These are phyloP conservation scores for Vanrija sp. DNA, from an alignment of 1,284 basidiomycete genomes.

Conservation along the genomic window DNA sequence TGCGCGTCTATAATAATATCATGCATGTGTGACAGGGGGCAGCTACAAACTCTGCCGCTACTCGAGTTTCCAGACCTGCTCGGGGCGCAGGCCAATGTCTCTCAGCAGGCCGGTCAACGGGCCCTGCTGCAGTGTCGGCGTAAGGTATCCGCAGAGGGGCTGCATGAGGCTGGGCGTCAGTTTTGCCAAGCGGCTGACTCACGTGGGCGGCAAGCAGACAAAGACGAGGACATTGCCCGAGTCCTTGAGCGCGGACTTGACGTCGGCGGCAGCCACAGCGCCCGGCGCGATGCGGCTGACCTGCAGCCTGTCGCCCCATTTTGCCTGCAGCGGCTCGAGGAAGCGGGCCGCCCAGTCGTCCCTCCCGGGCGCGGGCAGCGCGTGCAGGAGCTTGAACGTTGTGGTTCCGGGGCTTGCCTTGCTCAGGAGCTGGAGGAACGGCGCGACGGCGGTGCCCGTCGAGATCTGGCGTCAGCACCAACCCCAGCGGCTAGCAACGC, in stretches of 20 bases:
- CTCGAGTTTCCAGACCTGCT: constrained; percentile 43
- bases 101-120: constrained; percentile 33
- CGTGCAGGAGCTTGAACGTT: constrained; percentile 30
- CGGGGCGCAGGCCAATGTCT: constrained; percentile 32
- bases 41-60: constrained; percentile 13
- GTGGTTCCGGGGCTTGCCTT: constrained; percentile 23
- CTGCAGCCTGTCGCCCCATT: constrained; percentile 18
- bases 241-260: constrained; percentile 2
- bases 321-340: constrained; percentile 19
- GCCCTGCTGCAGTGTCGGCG: constrained; percentile 38
- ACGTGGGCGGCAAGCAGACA: constrained; percentile 42
- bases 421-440: constrained; percentile 47
- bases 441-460: constrained; percentile 46
- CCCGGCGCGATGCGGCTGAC: constrained; percentile 18
- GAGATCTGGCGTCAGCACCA: constrained; percentile 30
- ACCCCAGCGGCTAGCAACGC: neutral
- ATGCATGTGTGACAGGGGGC: neutral
- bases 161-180: constrained; percentile 30
- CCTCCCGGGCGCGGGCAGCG: constrained; percentile 12
- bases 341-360: constrained; percentile 14
- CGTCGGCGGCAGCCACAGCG: neutral
- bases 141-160: constrained; percentile 39
- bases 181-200: constrained; percentile 8
- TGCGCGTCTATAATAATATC: constrained; percentile 5
- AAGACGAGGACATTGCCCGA: constrained; percentile 29